Conservation (phyloP, 2,329 filamentous ascomycete genomes). For the Apiospora aurea region DNA sequence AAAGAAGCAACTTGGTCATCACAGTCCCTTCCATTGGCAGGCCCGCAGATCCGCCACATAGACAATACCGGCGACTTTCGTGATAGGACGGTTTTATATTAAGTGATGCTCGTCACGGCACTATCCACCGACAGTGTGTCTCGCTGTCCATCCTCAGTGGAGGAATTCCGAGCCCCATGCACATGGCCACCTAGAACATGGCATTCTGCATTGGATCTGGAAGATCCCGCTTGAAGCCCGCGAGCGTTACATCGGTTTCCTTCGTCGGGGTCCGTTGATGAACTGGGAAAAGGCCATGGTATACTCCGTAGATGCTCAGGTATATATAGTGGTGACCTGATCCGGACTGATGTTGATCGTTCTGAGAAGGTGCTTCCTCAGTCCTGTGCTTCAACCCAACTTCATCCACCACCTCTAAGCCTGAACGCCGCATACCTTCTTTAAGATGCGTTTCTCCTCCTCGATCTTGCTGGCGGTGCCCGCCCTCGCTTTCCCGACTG, state of each 20-base stretch:
- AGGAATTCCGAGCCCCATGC: neutral
- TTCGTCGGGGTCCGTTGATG: neutral
- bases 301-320: no score
- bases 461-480: conserved; percentile 18
- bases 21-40: neutral
- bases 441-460: conserved; percentile 15
- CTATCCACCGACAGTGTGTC: conserved; percentile 7
- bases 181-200: neutral
- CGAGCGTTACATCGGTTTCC: neutral
- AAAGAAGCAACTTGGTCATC: conserved; percentile 1
- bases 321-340: neutral
- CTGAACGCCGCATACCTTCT: neutral
- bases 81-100: conserved; percentile 11
- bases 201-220: neutral
- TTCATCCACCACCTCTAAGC: neutral
- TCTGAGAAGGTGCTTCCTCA: neutral
- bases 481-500: neutral
- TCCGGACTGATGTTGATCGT: neutral
- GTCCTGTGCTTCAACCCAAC: neutral
- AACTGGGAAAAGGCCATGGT: neutral
- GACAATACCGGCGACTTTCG: neutral
- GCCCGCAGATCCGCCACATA: neutral
- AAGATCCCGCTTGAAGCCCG: neutral
- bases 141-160: conserved; percentile 9
- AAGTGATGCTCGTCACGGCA: neutral